phyloP scores from a whole-genome alignment of 768 basidiomycete genomes.

The Chlorophyllum brunneum region DNA sequence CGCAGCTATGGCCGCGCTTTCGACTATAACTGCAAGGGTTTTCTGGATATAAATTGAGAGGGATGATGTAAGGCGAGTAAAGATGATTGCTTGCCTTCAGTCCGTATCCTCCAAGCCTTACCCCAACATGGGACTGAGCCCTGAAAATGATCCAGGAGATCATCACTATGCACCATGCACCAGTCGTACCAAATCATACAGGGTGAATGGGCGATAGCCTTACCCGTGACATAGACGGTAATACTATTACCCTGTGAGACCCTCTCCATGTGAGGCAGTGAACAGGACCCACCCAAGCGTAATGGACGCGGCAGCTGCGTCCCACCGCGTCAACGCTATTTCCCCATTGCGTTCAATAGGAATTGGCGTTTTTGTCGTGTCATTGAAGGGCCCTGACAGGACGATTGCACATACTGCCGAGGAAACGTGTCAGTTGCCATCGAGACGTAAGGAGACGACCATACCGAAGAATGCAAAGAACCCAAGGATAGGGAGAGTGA shows the following conservation, averaged over 20 bases:
- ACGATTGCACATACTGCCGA: background rate
- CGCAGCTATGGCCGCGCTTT: constrained; percentile 15
- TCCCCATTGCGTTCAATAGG: background rate
- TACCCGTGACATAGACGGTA: constrained; percentile 1
- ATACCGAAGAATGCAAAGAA: background rate
- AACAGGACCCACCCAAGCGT: background rate
- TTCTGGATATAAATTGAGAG: background rate
- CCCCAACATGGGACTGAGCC: background rate
- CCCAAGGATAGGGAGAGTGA: background rate
- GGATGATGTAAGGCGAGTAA: background rate
- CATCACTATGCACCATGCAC: background rate
- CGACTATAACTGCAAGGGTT: constrained; percentile 10
- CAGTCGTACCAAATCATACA: background rate
- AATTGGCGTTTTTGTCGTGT: background rate
- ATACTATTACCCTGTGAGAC: too few species aligned
- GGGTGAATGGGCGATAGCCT: background rate
- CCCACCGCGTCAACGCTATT: background rate
- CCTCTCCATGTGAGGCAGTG: background rate
- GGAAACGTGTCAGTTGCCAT: background rate
- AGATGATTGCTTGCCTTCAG: background rate
- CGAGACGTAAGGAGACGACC: background rate
- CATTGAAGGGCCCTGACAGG: background rate
- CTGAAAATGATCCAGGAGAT: background rate
- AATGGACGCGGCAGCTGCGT: background rate
- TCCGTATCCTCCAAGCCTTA: background rate